Evolutionary conservation across 352 stramenopile species (phyloP).

Genomic region (Phytophthora cajani): DNA sequence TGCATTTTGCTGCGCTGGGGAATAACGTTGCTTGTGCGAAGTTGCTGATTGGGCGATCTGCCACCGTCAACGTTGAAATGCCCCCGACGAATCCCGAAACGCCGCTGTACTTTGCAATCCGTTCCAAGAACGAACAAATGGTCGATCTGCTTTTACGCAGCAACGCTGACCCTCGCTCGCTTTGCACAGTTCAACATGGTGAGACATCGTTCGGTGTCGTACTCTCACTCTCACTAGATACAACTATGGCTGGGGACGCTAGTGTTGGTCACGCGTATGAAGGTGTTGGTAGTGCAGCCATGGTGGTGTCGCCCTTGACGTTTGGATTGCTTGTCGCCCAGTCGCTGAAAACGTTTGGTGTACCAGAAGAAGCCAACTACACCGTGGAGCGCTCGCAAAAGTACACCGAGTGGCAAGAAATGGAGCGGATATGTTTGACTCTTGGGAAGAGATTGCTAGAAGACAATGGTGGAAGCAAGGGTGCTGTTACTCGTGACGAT

Average conservation of each 20-base stretch:
- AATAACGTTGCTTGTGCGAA: conserved; percentile 50
- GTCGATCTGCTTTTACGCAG: conserved; percentile 54
- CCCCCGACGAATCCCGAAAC: conserved; percentile 46
- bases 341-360: conserved; percentile 33
- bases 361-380: conserved; percentile 24
- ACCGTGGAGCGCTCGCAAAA: conserved; percentile 27
- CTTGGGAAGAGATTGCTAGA: conserved; percentile 45
- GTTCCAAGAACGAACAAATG: conserved; percentile 52
- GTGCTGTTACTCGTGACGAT: conserved; percentile 58
- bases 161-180: conserved; percentile 44
- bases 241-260: neutral
- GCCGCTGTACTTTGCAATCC: conserved; percentile 67
- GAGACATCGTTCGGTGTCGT: conserved; percentile 49
- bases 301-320: conserved; percentile 53
- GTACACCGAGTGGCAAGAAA: conserved; percentile 44
- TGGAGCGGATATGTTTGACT: conserved; percentile 48
- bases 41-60: conserved; percentile 41
- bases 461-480: conserved; percentile 41
- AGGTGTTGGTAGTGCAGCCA: neutral
- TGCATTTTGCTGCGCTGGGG: conserved; percentile 66
- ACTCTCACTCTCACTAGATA: conserved; percentile 20
- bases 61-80: conserved; percentile 51
- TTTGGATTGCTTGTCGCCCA: conserved; percentile 54
- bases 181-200: conserved; percentile 50
- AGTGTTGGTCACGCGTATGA: neutral